Conservation (phyloP, 2,329 filamentous ascomycete genomes). For the Xylaria polymorpha region DNA sequence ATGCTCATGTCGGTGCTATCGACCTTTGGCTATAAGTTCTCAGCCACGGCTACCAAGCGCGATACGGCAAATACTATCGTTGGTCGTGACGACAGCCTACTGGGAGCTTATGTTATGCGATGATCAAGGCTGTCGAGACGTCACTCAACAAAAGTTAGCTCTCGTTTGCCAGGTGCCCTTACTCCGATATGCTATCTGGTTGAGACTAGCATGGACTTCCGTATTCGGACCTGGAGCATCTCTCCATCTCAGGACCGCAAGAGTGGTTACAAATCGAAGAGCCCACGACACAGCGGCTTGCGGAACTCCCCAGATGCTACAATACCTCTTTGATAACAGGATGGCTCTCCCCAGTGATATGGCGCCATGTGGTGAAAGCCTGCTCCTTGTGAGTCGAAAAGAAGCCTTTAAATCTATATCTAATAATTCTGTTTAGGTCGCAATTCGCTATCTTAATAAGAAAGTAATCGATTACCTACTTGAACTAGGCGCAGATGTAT, state of each 20-base stretch:
- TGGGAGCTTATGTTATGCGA: conserved; percentile 8
- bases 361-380: neutral
- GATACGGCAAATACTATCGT: neutral
- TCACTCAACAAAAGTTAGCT: conserved; percentile 5
- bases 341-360: conserved; percentile 13
- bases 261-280: neutral
- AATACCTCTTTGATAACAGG: neutral
- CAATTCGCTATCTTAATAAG: neutral
- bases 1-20: conserved; percentile 22
- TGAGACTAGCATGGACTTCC: conserved; percentile 16
- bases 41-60: neutral
- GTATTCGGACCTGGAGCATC: conserved; percentile 16
- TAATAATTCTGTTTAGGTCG: conserved; percentile 3
- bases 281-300: neutral
- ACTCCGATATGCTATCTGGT: conserved; percentile 4
- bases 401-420: neutral
- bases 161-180: conserved; percentile 14
- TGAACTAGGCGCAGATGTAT: conserved; percentile 16
- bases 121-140: conserved; percentile 14
- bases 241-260: conserved; percentile 16
- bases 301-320: neutral
- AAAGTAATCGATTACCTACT: conserved; percentile 19
- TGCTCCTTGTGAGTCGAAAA: conserved; percentile 14
- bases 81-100: neutral
- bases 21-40: neutral